Percentiles rank a stretch among this genome's conserved stretches.
phyloP scores from a whole-genome alignment of 805 yeast species.

The Yamadazyma phyllophila region DNA sequence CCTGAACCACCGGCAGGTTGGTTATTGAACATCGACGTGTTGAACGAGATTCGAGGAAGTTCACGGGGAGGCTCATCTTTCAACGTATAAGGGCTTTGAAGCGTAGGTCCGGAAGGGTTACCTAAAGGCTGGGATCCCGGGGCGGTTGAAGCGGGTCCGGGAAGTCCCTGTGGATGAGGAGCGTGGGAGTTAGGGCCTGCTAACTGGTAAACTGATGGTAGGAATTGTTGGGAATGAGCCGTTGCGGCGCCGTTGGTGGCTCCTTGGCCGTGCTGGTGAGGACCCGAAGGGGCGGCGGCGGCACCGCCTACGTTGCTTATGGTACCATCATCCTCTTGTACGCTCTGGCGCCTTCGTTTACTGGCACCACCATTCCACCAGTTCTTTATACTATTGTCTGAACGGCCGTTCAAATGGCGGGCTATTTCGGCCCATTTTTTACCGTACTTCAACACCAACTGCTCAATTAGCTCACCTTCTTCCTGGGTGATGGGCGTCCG shows the following conservation, averaged over 20 bases:
- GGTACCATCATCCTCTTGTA: constrained; percentile 7
- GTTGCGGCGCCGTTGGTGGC: neutral
- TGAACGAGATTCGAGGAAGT: constrained; percentile 36
- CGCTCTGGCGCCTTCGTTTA: constrained; percentile 58
- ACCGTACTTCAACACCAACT: constrained; percentile 74
- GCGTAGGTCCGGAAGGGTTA: neutral
- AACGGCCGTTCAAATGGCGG: constrained; percentile 78
- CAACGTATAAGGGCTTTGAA: constrained; percentile 3
- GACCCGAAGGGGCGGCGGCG: neutral
- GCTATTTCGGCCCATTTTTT: constrained; percentile 95
- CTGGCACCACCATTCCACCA: constrained; percentile 98
- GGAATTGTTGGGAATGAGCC: too few species aligned
- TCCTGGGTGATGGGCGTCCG: constrained; percentile 80
- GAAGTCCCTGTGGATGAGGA: too few species aligned
- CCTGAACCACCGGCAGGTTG: constrained; percentile 7
- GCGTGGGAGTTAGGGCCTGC: neutral
- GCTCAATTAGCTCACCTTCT: constrained; percentile 80
- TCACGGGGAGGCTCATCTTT: constrained; percentile 1
- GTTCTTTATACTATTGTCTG: constrained; percentile 89
- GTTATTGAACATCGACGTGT: constrained; percentile 39
- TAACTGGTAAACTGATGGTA: neutral
- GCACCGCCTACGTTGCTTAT: too few species aligned
- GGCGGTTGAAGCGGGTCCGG: neutral
- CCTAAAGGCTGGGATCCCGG: neutral
- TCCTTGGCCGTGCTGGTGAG: too few species aligned